Evolutionary conservation across 106 monocot genomes (phyloP), one percentile per base, ranked within the genome.

Genomic region (Acorus gramineus): DNA sequence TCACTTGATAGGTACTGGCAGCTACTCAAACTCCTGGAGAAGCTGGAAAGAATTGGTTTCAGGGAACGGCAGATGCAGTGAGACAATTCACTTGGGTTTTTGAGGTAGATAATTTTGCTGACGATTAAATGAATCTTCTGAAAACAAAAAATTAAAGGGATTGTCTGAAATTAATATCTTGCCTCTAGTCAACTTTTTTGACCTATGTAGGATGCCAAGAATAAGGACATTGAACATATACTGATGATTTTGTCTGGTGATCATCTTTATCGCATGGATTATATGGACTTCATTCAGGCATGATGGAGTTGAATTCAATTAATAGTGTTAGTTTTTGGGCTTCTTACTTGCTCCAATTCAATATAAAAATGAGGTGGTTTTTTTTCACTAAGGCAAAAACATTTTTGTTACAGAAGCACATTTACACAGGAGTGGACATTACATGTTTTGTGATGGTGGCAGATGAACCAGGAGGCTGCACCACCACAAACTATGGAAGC

Each of bases 61-160:
- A 82, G 73, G 94, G 94, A 52, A 95, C 94, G 57, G 94, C 94
- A 50, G 94, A 95, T 78, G 90, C 94, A 11, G 86, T 95, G 11
- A 90, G 94, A 67, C 79, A 87, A 69, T 95, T 90, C 79, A 85
- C 52, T 46, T 95, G 94, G 94, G 77, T 95, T 11, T 86, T 95
- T 69, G 90, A 95, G 89, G 94, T 95, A 8, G 45, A 49, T 9
- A 57, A 7, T 12, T 49, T 69, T 12, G 4, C 4, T 44, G 3
- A 55, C 53, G 46, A 55, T 4, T 42, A 46, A 54, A 51, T n/a
- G n/a, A n/a, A 46, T 3, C 6, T 55, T 53, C 7, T 42, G 10
- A 47, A 49, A 55, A 4, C 14, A 6, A 9, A 46, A 44, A 11
- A 8, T 44, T 50, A 4, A 4, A 54, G 60, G 3, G 46, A 9